Evolutionary conservation across 2,329 filamentous ascomycete genomes (phyloP), one percentile per base, ranked within the genome.

Genomic region (Aspergillus melleus): DNA sequence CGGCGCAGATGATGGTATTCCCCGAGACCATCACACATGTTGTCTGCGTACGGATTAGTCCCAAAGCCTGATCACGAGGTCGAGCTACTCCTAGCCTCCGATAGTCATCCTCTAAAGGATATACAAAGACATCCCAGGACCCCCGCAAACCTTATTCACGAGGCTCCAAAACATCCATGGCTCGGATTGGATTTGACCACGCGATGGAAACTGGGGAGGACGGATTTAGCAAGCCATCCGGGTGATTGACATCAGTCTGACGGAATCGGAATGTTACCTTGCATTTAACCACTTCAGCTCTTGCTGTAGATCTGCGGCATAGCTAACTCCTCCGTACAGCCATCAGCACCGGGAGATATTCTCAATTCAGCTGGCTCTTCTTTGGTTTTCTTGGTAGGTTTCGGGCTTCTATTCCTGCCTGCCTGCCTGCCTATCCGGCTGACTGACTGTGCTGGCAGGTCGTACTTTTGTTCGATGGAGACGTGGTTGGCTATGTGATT

Each of bases 181-280:
- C 32, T 36, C 32, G 32, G 26, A 29, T 14, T 14, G 2, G 42
- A 46, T 10, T 46, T 46, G 20, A 5, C 16, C 42, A 46, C 16
- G 42, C 8, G 42, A 46, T n/a, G 19, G 8, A 46, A 20, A 12
- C 42, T 8, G 8, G 12, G 26, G 26, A 9, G 26, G 26, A 29
- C 8, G 26, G 26, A 29, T 29, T 9, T 8, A 29, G 26, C 42
- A 46, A 46, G 42, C 16, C 42, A 14, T 5, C 11, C 32, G 14
- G 36, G n/a, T 42, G 16, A 44, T 47, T 56, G 54, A 56, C 54
- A 56, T 56, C 54, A 56, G 46, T 19, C 29, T 56, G 46, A 56
- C 47, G 54, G 54, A 36, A 20, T 22, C 16, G 14, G 19, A 53
- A 24, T 42, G 19, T 16, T 9, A n/a, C 12, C 36, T n/a, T 47